phyloP scores from a whole-genome alignment of 805 yeast species.

The Nakazawaea ernobii region DNA sequence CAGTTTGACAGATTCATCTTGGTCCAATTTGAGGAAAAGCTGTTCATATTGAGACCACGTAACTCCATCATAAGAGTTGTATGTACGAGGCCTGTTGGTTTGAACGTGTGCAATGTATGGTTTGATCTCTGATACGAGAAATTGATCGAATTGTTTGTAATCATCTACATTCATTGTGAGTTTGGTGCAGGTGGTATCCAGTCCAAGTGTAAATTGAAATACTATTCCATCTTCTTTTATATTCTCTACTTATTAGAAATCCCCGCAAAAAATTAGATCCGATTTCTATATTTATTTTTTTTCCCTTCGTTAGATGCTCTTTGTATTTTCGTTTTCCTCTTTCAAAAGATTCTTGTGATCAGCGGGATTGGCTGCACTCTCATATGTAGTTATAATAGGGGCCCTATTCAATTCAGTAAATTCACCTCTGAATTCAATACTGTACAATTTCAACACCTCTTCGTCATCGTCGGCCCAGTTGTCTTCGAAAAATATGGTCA shows the following conservation, averaged over 20 bases:
- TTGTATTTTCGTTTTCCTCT: constrained; percentile 16
- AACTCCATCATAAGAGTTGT: constrained; percentile 50
- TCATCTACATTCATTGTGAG: not conserved
- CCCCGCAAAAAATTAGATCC: not conserved
- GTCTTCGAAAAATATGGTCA: constrained; percentile 64
- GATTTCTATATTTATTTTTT: not conserved
- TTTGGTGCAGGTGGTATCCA: not conserved
- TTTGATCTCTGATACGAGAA: constrained; percentile 35
- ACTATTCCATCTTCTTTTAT: not conserved
- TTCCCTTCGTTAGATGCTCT: not conserved
- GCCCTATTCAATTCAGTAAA: constrained; percentile 49
- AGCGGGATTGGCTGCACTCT: constrained; percentile 87
- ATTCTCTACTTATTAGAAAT: not conserved
- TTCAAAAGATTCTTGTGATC: constrained; percentile 56
- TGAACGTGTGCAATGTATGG: constrained; percentile 50
- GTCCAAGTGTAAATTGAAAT: not conserved
- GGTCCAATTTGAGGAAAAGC: constrained; percentile 40
- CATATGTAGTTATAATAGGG: constrained; percentile 76
- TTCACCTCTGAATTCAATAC: constrained; percentile 78
- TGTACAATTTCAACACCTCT: constrained; percentile 53
- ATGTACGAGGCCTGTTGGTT: constrained; percentile 52
- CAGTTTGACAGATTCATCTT: constrained; percentile 39
- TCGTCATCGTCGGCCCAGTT: constrained; percentile 61
- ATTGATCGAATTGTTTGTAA: constrained; percentile 20
- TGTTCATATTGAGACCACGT: constrained; percentile 55